Evolutionary conservation across 2,329 filamentous ascomycete species (phyloP).

Genomic region (Exophiala alcalophila): DNA sequence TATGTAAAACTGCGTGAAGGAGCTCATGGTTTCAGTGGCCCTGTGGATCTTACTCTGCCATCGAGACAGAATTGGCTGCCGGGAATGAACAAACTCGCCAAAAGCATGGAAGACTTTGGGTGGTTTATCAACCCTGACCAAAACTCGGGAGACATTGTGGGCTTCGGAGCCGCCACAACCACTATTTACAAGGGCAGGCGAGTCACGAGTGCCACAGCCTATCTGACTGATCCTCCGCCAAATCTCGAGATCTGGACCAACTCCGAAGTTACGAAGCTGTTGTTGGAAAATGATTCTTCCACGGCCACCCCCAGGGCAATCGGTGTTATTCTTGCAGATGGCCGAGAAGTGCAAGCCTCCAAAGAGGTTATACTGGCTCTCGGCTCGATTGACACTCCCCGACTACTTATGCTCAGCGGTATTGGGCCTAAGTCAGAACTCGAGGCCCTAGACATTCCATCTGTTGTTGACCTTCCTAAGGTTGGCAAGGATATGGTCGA

Average conservation of each 20-base stretch:
- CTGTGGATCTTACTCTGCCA: conserved; percentile 5
- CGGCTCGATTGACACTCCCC: conserved; percentile 40
- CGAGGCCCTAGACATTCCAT: conserved; percentile 39
- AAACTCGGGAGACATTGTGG: conserved; percentile 58
- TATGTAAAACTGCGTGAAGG: conserved; percentile 3
- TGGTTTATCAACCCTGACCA: conserved; percentile 54
- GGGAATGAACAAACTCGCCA: conserved; percentile 2
- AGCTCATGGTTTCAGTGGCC: conserved; percentile 2
- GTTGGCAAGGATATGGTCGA: conserved; percentile 47
- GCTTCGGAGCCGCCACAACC: conserved; percentile 52
- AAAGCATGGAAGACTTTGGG: conserved; percentile 41
- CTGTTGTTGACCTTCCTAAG: conserved; percentile 40
- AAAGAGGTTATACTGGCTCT: conserved; percentile 41
- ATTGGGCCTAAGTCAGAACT: conserved; percentile 46
- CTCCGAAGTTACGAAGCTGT: conserved; percentile 6
- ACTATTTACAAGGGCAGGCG: conserved; percentile 49
- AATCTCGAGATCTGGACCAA: conserved; percentile 47
- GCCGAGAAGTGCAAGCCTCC: conserved; percentile 37
- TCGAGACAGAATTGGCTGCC: conserved; percentile 1
- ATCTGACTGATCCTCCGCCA: conserved; percentile 43
- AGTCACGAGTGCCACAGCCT: conserved; percentile 49
- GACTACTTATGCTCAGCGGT: conserved; percentile 49
- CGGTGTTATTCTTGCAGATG: conserved; percentile 45
- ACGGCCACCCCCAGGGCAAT: conserved; percentile 34
- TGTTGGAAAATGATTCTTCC: conserved; percentile 38